Evolutionary conservation across 345 rosid genomes (phyloP).

Genomic region (Linum trigynum): DNA sequence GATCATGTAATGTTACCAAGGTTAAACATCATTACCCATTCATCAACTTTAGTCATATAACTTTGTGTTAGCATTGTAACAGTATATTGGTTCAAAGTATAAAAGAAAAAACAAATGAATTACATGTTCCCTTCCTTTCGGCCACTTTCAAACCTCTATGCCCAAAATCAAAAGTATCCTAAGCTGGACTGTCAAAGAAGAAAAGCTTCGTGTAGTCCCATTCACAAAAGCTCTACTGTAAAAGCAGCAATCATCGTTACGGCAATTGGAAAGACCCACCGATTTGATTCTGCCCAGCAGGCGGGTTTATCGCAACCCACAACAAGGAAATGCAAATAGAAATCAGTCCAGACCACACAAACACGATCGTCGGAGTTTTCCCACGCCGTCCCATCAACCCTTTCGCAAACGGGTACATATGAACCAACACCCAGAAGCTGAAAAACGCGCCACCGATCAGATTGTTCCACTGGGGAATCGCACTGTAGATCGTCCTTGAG

Average conservation of each 20-base stretch:
- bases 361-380: conserved; percentile 55
- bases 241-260: conserved; percentile 9
- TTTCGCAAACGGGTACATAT: conserved; percentile 74
- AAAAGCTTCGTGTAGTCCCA: too few relatives aligned
- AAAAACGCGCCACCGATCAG: conserved; percentile 70
- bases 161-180: too few relatives aligned
- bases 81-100: too few relatives aligned
- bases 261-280: conserved; percentile 55
- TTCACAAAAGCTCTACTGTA: too few relatives aligned
- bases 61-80: too few relatives aligned
- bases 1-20: too few relatives aligned
- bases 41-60: too few relatives aligned
- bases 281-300: conserved; percentile 38
- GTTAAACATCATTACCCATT: too few relatives aligned
- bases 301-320: conserved; percentile 59
- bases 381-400: conserved; percentile 79
- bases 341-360: conserved; percentile 73
- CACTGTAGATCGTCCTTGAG: conserved; percentile 42
- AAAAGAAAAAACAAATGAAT: too few relatives aligned
- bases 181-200: too few relatives aligned
- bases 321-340: conserved; percentile 63
- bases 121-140: too few relatives aligned
- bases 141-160: too few relatives aligned
- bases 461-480: conserved; percentile 46
- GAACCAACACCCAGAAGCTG: conserved; percentile 74